These are phyloP conservation scores for Pugionium dolabratum DNA, from an alignment of 345 rosid genomes.

Conservation along the genomic window DNA sequence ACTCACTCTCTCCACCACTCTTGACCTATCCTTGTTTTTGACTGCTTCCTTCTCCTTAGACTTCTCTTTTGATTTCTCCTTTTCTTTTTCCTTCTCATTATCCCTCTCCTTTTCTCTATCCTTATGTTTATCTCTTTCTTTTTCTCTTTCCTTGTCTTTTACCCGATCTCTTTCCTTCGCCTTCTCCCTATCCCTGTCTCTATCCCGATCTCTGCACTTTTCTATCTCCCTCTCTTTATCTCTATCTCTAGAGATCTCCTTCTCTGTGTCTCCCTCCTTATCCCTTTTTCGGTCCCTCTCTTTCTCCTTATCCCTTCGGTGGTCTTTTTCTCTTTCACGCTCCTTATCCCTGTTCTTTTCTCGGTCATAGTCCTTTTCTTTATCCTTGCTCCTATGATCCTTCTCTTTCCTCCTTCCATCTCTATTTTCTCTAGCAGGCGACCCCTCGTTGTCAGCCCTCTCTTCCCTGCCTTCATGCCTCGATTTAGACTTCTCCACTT, in stretches of 20 bases:
- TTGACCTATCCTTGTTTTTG: conserved; percentile 53
- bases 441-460: conserved; percentile 32
- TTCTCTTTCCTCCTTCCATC: conserved; percentile 54
- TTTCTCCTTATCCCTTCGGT: conserved; percentile 47
- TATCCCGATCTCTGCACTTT: conserved; percentile 41
- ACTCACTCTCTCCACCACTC: conserved; percentile 45
- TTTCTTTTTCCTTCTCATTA: conserved; percentile 32
- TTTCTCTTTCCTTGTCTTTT: conserved; percentile 47
- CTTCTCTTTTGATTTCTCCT: conserved; percentile 32
- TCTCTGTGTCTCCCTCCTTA: conserved; percentile 47
- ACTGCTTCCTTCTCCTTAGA: conserved; percentile 41
- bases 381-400: conserved; percentile 49
- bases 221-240: conserved; percentile 53
- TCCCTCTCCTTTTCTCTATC: conserved; percentile 46
- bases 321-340: conserved; percentile 32
- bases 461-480: conserved; percentile 42
- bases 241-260: conserved; percentile 42
- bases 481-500: conserved; percentile 35
- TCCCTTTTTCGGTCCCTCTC: conserved; percentile 46
- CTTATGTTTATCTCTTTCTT: conserved; percentile 44
- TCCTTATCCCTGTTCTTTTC: conserved; percentile 29
- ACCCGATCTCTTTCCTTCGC: conserved; percentile 42
- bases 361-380: conserved; percentile 44
- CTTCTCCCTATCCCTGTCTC: conserved; percentile 40
- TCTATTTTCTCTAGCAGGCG: conserved; percentile 40